Evolutionary conservation across 768 basidiomycete species (phyloP).

Genomic region (Amanita rubescens): DNA sequence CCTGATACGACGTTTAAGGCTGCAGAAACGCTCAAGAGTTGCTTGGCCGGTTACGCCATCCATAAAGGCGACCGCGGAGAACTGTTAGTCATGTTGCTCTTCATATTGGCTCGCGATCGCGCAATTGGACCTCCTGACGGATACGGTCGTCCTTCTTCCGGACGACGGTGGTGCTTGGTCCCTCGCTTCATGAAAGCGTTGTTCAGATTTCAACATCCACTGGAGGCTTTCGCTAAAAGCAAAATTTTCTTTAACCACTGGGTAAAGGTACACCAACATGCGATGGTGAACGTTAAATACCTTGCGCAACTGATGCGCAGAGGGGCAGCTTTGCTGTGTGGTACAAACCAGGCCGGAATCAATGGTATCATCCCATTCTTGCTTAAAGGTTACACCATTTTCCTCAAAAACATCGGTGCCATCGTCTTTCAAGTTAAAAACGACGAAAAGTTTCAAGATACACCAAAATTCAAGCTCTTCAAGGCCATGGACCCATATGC

Average conservation of each 20-base stretch:
- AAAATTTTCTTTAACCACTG: conserved; percentile 25
- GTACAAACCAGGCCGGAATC: neutral
- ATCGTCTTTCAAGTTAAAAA: neutral
- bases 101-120: conserved; percentile 15
- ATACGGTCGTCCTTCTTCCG: neutral
- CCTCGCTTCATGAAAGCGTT: neutral
- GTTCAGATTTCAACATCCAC: conserved; percentile 9
- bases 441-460: conserved; percentile 9
- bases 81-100: conserved; percentile 13
- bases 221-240: conserved; percentile 14
- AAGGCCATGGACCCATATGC: neutral
- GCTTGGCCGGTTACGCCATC: conserved; percentile 10
- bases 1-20: neutral
- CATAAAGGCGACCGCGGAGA: conserved; percentile 18
- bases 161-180: conserved; percentile 3
- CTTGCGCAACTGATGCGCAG: conserved; percentile 6
- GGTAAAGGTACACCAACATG: conserved; percentile 20
- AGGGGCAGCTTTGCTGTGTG: neutral
- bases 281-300: conserved; percentile 13
- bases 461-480: neutral
- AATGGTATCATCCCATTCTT: neutral
- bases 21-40: neutral
- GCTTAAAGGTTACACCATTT: neutral
- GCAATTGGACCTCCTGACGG: conserved; percentile 5
- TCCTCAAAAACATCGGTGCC: neutral